Base-by-base conservation (phyloP, 129 eudicot genomes). In the Saussurea involucrata region DNA sequence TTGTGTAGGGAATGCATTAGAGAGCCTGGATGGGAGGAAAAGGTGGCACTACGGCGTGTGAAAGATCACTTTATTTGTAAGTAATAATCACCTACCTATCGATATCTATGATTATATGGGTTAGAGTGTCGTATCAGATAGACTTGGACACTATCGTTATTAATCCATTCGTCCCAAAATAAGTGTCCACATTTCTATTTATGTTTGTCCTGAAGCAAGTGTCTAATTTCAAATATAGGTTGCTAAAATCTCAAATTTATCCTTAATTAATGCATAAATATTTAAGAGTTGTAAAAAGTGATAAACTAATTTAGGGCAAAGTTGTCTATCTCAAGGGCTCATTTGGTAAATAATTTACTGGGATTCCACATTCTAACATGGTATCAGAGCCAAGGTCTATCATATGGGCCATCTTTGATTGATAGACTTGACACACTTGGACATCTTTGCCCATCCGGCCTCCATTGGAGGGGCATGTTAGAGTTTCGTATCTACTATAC, bases 1-100 rank as follows among this genome's bases (percentile, higher is more conserved):
- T 74, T 94, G 21, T 94, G 97, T 33, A 80, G 97, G 81, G 98
- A 94, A 85, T 91, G 98, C 89, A 87, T 89, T 31, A 81, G 89
- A 73, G 94, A 83, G 75, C 89, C 89, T 71, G 96, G 85, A 6
- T 94, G 93, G 95, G 91, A 89, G 27, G 76, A 91, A 74, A 71
- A 66, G 74, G 97, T 94, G 64, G 89, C 89, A 8, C 70, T 94
- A 13, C 85, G 89, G 65, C 97, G 96, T 27, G 92, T 89, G 60
- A 94, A 89, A 83, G 93, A 91, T 74, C 98, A 94, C 82, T 91
- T 91, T 69, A 87, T 91, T 78, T 94, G 98, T 91, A 89, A 91
- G 98, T 89, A 68, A 73, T 68, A 17, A 10, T 28, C 29, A 20
- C 53, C 15, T 12, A 27, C 0, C 3, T 49, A n/a, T 49, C 17